phyloP scores from a whole-genome alignment of 768 basidiomycete species.

The Kwoniella sp. region DNA sequence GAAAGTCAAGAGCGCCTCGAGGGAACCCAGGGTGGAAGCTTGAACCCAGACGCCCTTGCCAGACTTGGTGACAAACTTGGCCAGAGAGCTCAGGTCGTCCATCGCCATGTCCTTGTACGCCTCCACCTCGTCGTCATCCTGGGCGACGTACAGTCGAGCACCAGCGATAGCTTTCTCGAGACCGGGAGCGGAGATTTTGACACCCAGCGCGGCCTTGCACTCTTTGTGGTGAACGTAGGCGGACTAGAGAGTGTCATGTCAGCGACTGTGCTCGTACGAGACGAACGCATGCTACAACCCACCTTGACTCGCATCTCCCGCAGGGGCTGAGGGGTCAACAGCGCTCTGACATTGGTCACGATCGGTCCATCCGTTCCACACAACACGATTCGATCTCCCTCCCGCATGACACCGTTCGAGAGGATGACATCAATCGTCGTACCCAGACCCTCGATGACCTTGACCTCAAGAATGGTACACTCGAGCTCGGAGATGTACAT shows the following conservation, averaged over 20 bases:
- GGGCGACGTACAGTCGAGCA: slow-evolving; percentile 83
- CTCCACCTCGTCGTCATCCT: slow-evolving; percentile 95
- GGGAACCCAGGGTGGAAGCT: slow-evolving; percentile 90
- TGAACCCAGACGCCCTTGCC: slow-evolving; percentile 98
- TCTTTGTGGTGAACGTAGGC: slow-evolving; percentile 95
- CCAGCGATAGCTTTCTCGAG: slow-evolving; percentile 98
- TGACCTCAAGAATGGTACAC: slow-evolving; percentile 97
- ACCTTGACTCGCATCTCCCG: slow-evolving; percentile 95
- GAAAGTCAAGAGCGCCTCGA: slow-evolving; percentile 95
- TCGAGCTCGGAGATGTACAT: slow-evolving; percentile 98
- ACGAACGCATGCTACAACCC: slow-evolving; percentile 27
- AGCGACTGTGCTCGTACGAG: not conserved
- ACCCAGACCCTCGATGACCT: slow-evolving; percentile 95
- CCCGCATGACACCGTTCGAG: slow-evolving; percentile 84
- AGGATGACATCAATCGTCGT: slow-evolving; percentile 96
- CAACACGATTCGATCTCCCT: slow-evolving; percentile 90
- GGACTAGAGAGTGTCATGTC: slow-evolving; percentile 56
- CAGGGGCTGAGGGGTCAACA: slow-evolving; percentile 92
- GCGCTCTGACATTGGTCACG: slow-evolving; percentile 85
- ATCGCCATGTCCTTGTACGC: slow-evolving; percentile 91
- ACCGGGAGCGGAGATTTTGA: slow-evolving; percentile 91
- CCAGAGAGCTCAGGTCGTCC: slow-evolving; percentile 83
- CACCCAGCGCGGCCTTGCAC: slow-evolving; percentile 92
- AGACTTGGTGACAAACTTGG: slow-evolving; percentile 86
- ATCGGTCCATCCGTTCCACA: slow-evolving; percentile 98